Evolutionary conservation across 2,329 filamentous ascomycete species (phyloP), one percentile per base, ranked within the genome.

Genomic region (Nannizzia gypsea): DNA sequence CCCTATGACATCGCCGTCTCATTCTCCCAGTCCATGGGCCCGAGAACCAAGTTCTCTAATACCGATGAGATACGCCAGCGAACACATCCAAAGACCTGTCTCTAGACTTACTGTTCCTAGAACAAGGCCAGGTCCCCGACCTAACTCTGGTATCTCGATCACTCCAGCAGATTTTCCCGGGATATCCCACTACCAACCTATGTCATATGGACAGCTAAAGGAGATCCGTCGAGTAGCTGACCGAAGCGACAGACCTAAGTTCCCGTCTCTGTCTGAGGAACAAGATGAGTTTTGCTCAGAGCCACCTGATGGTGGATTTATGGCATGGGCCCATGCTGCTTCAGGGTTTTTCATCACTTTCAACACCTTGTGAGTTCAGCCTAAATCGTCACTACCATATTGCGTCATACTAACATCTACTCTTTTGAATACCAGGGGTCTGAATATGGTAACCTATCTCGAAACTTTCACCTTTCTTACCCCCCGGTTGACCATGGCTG

Each of bases 291-390:
- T 56, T n/a, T 28, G 31, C 15, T 13, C 57, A 26, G 62, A 64
- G n/a, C 68, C 68, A 11, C 69, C 69, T 15, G 64, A 71, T 62
- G 68, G 69, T 5, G 70, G 70, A 0, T 56, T 60, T n/a, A 28
- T 58, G 38, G 71, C 72, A n/a, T 74, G 71, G 71, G 52, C 66
- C 3, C 64, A 70, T 56, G 70, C 69, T 3, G 48, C 70, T 24
- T 65, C 65, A 0, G 64, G 65, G 9, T 68, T 69, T 52, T 57
- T 71, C 46, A 58, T 67, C 3, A 62, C 66, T 11, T 68, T 72
- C 48, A 71, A 72, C 58, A 67, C 69, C 1, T 67, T 72, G 73
- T 70, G 64, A 55, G 64, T 63, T 34, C 9, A 1, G n/a, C 42
- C 3, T 31, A 15, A 54, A 24, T 3, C 15, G 31, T 34, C 31